Base-by-base conservation (phyloP, 2,329 filamentous ascomycete genomes). In the Pezicula neosporulosa region DNA sequence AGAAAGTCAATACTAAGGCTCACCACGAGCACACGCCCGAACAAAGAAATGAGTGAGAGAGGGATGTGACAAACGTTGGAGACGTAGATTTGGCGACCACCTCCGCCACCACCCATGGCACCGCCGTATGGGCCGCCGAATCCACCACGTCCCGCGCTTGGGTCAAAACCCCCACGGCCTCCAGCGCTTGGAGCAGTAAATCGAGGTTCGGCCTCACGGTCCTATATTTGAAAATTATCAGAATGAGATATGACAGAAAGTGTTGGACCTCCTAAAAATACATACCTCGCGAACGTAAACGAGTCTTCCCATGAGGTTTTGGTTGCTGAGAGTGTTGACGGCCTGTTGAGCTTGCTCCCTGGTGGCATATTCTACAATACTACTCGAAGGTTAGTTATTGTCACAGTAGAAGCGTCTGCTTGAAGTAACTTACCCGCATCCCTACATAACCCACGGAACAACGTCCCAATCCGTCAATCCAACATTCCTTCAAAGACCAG, bases 301-400 rank as follows among this genome's bases (percentile, higher is more conserved):
- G 65, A 99, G 87, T 72, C 94, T 87, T 54, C 94, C 94, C 93
- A 97, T 97, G 56, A 99, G 80, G 72, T 95, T 97, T 75, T 97
- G 93, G 78, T 99, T 99, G 83, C 92, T 97, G 75, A 99, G 89
- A 70, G 91, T 94, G 73, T 89, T 87, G 77, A 99, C 94, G 69
- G 94, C 94, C 73, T 90, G 88, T 75, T 97, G 94, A 70, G 94
- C 94, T 87, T 99, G 91, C 70, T 99, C 94, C 85, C 92, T 90
- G 67, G 93, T 97, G 73, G 92, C 92, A 86, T 99, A 99, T 87
- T 99, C 94, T 87, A 99, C 94, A 90, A 99, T 99, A 80, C 91
- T 96, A 47, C 10, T 33, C 10, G 12, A 33, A 30, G n/a, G 50
- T 61, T 38, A 60, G 58, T 45, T 39, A 12, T 28, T 44, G 49